These are phyloP conservation scores for Paramecium primaurelia DNA, from an alignment of 73 alveolate species.

Conservation along the genomic window DNA sequence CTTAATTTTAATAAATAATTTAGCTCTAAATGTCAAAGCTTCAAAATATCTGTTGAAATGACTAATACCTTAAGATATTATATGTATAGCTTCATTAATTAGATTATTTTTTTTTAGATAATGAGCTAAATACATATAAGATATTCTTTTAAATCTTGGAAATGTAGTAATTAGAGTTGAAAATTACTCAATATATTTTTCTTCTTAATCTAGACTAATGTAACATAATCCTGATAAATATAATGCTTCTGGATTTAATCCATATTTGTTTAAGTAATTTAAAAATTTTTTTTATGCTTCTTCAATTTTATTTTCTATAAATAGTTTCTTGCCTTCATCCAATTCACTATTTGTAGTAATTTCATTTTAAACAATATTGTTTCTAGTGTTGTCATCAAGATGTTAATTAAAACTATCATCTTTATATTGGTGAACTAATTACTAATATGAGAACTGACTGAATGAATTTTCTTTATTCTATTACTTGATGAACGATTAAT, in stretches of 20 bases:
- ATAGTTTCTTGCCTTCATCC: neutral
- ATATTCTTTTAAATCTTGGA: conserved; percentile 23
- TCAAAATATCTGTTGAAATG: conserved; percentile 68
- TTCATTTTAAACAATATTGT: neutral
- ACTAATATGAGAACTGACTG: neutral
- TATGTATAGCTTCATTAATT: conserved; percentile 24
- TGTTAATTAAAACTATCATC: neutral
- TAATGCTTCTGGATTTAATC: neutral
- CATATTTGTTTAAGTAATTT: neutral
- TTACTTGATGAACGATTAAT: neutral
- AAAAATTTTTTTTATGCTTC: neutral
- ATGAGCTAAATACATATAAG: conserved; percentile 33
- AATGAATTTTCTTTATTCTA: neutral
- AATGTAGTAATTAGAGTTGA: neutral
- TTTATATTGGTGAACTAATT: neutral
- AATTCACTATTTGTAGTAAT: neutral
- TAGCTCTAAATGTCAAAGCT: conserved; percentile 71
- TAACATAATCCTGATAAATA: neutral
- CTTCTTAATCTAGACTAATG: neutral
- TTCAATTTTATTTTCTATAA: neutral
- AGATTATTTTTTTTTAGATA: neutral
- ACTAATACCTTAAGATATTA: conserved; percentile 33
- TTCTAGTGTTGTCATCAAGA: neutral
- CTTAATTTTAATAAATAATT: conserved; percentile 47
- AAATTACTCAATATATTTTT: neutral